These are phyloP conservation scores for Sclerotiophoma versabilis DNA, from an alignment of 2,329 filamentous ascomycete genomes.

Conservation along the genomic window DNA sequence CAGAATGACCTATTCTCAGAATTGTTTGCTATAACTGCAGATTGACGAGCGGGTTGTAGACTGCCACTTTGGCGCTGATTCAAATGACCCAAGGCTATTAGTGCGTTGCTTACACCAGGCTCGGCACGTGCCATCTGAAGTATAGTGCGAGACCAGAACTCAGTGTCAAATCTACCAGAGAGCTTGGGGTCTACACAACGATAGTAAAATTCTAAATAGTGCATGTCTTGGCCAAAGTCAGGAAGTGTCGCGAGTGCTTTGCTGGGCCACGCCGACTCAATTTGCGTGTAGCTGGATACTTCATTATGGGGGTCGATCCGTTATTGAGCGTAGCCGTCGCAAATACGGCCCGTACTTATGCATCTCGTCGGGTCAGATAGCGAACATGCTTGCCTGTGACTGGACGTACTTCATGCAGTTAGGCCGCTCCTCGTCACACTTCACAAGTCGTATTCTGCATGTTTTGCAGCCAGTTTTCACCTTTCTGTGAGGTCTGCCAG, in stretches of 20 bases:
- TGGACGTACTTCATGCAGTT: slow-evolving; percentile 26
- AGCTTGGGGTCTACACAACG: slow-evolving; percentile 46
- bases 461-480: slow-evolving; percentile 34
- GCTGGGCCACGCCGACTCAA: neutral
- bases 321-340: slow-evolving; percentile 27
- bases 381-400: neutral
- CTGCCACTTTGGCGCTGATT: slow-evolving; percentile 24
- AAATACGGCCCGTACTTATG: slow-evolving; percentile 33
- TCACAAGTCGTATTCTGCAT: slow-evolving; percentile 35
- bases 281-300: neutral
- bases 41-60: slow-evolving; percentile 7
- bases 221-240: slow-evolving; percentile 15
- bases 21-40: neutral
- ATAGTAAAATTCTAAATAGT: slow-evolving; percentile 52
- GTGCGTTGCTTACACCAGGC: slow-evolving; percentile 50
- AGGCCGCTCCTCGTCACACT: slow-evolving; percentile 34
- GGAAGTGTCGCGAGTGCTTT: slow-evolving; percentile 6
- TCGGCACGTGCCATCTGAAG: slow-evolving; percentile 52
- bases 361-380: slow-evolving; percentile 24
- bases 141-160: slow-evolving; percentile 52
- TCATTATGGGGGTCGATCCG: neutral
- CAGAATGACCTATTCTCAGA: slow-evolving; percentile 34
- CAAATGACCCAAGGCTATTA: slow-evolving; percentile 50
- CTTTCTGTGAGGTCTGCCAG: slow-evolving; percentile 5
- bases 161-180: slow-evolving; percentile 36